Evolutionary conservation across 192 early-diverging fungal species (phyloP).

Genomic region (Podochytrium sp.): DNA sequence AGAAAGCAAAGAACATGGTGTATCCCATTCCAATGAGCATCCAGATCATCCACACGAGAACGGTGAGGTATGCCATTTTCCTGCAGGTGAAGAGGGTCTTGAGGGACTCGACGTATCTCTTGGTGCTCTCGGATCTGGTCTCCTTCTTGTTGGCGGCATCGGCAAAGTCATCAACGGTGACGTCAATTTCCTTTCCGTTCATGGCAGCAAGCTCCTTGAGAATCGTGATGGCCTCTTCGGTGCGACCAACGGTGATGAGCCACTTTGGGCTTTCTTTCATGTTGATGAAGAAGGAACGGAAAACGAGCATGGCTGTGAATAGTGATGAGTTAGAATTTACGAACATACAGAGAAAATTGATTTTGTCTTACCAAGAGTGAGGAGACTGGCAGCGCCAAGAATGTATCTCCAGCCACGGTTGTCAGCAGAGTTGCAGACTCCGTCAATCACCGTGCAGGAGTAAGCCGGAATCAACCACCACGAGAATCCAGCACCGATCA

Average conservation of each 20-base stretch:
- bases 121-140: background rate
- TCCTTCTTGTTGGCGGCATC: background rate
- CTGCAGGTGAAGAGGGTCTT: background rate
- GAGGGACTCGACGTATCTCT: background rate
- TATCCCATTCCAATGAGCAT: slow-evolving; percentile 73
- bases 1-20: slow-evolving; percentile 85
- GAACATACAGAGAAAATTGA: too few species aligned
- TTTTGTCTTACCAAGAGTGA: too few species aligned
- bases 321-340: too few species aligned
- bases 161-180: slow-evolving; percentile 8
- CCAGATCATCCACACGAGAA: slow-evolving; percentile 80
- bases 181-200: slow-evolving; percentile 25
- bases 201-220: slow-evolving; percentile 18
- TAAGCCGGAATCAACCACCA: slow-evolving; percentile 69
- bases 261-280: slow-evolving; percentile 83
- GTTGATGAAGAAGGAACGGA: slow-evolving; percentile 58
- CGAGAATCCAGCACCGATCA: slow-evolving; percentile 68
- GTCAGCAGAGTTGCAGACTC: background rate
- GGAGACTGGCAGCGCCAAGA: slow-evolving; percentile 60
- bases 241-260: slow-evolving; percentile 53
- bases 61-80: slow-evolving; percentile 56
- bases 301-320: slow-evolving; percentile 77
- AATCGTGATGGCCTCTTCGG: slow-evolving; percentile 25
- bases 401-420: slow-evolving; percentile 66
- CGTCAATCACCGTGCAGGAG: slow-evolving; percentile 55